Evolutionary conservation across 2,329 filamentous ascomycete genomes (phyloP), one percentile per base, ranked within the genome.

Genomic region (Fusarium anguioides): DNA sequence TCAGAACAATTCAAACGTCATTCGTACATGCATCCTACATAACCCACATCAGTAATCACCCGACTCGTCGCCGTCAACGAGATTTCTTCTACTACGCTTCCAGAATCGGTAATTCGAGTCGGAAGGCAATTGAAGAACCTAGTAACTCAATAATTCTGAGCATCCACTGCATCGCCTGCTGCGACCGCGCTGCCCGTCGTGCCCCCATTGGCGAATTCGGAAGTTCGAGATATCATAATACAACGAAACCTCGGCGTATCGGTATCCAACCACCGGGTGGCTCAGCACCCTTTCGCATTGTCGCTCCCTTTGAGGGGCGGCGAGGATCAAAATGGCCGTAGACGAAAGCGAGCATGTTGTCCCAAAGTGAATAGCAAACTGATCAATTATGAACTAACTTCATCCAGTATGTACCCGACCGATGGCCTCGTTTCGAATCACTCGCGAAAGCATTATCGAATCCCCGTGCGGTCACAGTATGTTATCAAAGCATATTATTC

Each of bases 361-460:
- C 49, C 14, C 36, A 41, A 14, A 36, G 21, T 37, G n/a, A 44
- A 53, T 26, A 27, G 29, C 20, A 36, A 36, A 40, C 45, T 48
- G 54, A 60, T 64, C 54, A 60, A 61, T 65, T 60, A 60, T 66
- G 54, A 50, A 42, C 56, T 67, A 29, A 48, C 44, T 37, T 39
- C 39, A n/a, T 17, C 49, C 62, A 92, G 90, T 75, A 84, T 86
- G 76, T 85, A 86, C 79, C 86, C 88, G 59, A 91, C 89, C 65
- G 87, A 92, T 68, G 81, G 82, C 72, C 81, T 93, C 64, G 84
- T 93, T 65, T 84, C 87, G 51, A 81, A 82, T 59, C 82, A 80
- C 46, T 84, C 85, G 64, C 86, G 88, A 74, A 89, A 86, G 69
- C 91, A 91, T 76, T 93, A 90, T 75, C 87, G 87, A 44, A 85